Percentiles rank a stretch among this genome's conserved stretches.
Evolutionary conservation across 805 yeast genomes (phyloP).

Genomic region (Kodamaea laetipori): DNA sequence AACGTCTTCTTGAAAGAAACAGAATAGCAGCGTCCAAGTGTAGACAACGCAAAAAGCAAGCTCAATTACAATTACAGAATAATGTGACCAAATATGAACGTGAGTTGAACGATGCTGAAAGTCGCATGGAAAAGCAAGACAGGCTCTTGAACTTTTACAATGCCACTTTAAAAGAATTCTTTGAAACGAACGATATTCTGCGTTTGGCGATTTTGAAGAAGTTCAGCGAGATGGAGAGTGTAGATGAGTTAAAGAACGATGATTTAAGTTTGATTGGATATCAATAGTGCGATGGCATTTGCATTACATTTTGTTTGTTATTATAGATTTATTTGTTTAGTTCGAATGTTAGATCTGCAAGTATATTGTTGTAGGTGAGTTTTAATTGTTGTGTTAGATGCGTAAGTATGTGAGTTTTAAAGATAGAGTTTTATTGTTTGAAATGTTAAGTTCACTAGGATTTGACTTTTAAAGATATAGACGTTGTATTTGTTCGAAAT

Average conservation of each 20-base stretch:
- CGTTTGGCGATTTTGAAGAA: conserved; percentile 12
- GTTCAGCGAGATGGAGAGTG: conserved; percentile 3
- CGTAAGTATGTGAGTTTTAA: no score
- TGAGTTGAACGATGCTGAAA: conserved; percentile 39
- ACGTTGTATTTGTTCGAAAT: no score
- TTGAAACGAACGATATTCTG: conserved; percentile 14
- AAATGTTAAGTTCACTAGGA: no score
- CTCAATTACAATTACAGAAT: conserved; percentile 66
- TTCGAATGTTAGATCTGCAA: no score
- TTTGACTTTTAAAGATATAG: no score
- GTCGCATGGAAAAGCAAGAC: conserved; percentile 25
- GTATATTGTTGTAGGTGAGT: no score
- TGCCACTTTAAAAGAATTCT: conserved; percentile 13
- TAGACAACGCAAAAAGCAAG: conserved; percentile 66
- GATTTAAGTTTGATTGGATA: conserved; percentile 8
- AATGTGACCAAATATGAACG: conserved; percentile 52
- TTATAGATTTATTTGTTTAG: no score
- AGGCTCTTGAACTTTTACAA: conserved; percentile 15
- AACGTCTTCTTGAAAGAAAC: conserved; percentile 60
- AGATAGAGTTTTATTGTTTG: no score
- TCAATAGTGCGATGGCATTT: no score
- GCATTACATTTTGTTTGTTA: no score
- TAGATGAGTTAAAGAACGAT: conserved; percentile 13
- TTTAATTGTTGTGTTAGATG: no score
- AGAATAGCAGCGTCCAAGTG: conserved; percentile 71